Conservation (phyloP, 345 rosid genomes). For the Eucalyptus sp. region DNA sequence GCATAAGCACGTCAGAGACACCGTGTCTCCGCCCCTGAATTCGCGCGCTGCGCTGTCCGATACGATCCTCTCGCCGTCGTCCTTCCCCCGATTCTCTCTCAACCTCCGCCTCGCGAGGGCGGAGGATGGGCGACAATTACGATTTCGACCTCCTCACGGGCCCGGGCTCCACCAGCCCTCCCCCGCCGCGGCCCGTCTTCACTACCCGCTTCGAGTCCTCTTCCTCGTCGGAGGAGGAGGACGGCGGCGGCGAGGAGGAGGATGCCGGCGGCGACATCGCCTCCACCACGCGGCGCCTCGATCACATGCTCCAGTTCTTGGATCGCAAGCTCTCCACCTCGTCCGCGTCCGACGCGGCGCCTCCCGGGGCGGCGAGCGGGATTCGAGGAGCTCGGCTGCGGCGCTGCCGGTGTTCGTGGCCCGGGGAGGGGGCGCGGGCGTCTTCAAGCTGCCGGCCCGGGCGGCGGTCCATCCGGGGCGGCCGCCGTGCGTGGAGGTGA, state of each 20-base stretch:
- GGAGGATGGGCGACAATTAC: not conserved
- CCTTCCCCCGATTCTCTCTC: not conserved
- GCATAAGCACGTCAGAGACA: not conserved
- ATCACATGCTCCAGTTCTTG: conserved; percentile 82
- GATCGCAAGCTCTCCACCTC: conserved; percentile 57
- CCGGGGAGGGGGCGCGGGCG: conserved; percentile 38
- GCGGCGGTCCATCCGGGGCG: conserved; percentile 70
- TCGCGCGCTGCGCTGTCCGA: not conserved
- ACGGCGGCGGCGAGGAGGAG: conserved; percentile 14
- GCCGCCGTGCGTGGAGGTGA: conserved; percentile 68
- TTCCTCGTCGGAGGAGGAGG: not conserved
- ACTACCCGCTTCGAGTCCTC: conserved; percentile 50
- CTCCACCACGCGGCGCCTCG: conserved; percentile 64
- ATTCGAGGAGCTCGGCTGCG: not conserved
- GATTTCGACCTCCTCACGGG: not conserved
- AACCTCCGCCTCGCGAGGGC: not conserved
- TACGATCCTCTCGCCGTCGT: not conserved
- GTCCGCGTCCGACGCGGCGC: conserved; percentile 5
- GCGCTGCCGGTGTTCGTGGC: conserved; percentile 52
- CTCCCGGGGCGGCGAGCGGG: not conserved
- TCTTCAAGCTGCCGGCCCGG: conserved; percentile 57
- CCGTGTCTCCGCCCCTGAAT: not conserved
- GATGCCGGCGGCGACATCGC: conserved; percentile 20
- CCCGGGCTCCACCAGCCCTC: not conserved
- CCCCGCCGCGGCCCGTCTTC: conserved; percentile 1